Percentiles rank a stretch among this genome's conserved stretches.
Conservation (phyloP, 2,329 filamentous ascomycete species). For the Microdochium trichocladiopsis region DNA sequence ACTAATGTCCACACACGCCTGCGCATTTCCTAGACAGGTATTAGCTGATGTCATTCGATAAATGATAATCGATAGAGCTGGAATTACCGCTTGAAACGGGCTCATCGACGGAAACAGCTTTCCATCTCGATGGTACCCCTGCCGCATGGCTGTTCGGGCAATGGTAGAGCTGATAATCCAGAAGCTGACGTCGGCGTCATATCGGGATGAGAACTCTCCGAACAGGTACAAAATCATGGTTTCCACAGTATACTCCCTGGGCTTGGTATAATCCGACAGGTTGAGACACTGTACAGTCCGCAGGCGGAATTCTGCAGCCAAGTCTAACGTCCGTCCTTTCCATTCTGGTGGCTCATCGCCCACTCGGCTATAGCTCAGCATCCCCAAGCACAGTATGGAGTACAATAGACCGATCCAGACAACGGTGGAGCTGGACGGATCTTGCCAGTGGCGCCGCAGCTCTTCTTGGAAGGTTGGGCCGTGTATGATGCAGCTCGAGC, state of each 20-base stretch:
- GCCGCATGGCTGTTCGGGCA: constrained; percentile 54
- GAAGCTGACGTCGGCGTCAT: constrained; percentile 65
- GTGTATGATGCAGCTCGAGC: constrained; percentile 68
- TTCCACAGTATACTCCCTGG: constrained; percentile 69
- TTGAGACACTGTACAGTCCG: constrained; percentile 74
- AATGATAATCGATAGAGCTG: not conserved
- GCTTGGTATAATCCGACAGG: constrained; percentile 70
- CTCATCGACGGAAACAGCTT: constrained; percentile 66
- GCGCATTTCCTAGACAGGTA: constrained; percentile 54
- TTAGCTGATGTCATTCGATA: constrained; percentile 3
- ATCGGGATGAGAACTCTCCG: constrained; percentile 65
- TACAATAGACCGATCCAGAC: constrained; percentile 77
- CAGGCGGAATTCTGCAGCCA: constrained; percentile 58
- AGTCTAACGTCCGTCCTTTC: constrained; percentile 55
- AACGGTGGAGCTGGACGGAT: constrained; percentile 63
- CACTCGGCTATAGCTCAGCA: constrained; percentile 73
- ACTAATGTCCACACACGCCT: constrained; percentile 63
- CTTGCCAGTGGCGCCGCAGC: constrained; percentile 59
- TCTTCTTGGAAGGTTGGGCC: constrained; percentile 78
- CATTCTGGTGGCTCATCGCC: constrained; percentile 76
- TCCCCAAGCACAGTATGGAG: constrained; percentile 67
- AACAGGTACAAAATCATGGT: constrained; percentile 70
- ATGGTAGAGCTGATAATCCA: constrained; percentile 50
- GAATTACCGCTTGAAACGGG: constrained; percentile 61
- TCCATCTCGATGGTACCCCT: constrained; percentile 74